Evolutionary conservation across 495 filamentous ascomycete species (phyloP).

Genomic region (Tuber magnatum): DNA sequence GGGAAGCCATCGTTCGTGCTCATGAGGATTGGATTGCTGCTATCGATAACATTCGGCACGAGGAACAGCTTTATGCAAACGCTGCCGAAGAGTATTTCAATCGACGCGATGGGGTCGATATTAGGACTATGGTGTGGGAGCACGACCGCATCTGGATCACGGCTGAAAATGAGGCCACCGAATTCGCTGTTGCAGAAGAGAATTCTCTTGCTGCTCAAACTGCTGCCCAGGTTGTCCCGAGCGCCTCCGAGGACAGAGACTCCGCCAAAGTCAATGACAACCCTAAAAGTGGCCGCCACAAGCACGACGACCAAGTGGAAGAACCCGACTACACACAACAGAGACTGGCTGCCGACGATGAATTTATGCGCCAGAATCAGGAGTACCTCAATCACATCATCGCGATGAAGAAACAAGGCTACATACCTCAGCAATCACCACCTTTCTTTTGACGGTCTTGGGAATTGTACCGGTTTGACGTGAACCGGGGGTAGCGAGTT

Average conservation of each 20-base stretch:
- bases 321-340: not conserved
- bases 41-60: not conserved
- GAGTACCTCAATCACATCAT: not conserved
- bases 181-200: not conserved
- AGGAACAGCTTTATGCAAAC: not conserved
- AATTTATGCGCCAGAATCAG: not conserved
- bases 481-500: not conserved
- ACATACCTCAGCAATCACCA: not conserved
- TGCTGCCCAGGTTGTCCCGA: rapidly evolving
- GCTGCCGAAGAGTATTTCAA: not conserved
- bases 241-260: rapidly evolving
- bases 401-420: not conserved
- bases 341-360: not conserved
- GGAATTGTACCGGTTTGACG: not conserved
- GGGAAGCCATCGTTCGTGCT: not conserved
- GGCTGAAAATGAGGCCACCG: rapidly evolving
- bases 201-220: not conserved
- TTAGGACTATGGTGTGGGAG: not conserved
- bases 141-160: not conserved
- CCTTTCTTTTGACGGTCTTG: not conserved
- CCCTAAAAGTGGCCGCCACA: no score
- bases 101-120: not conserved
- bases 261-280: not conserved
- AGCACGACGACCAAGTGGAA: not conserved
- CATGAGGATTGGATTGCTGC: not conserved